Evolutionary conservation across 176 grass and related monocot genomes (phyloP), one percentile per base, ranked within the genome.

Genomic region (Lolium multiflorum): DNA sequence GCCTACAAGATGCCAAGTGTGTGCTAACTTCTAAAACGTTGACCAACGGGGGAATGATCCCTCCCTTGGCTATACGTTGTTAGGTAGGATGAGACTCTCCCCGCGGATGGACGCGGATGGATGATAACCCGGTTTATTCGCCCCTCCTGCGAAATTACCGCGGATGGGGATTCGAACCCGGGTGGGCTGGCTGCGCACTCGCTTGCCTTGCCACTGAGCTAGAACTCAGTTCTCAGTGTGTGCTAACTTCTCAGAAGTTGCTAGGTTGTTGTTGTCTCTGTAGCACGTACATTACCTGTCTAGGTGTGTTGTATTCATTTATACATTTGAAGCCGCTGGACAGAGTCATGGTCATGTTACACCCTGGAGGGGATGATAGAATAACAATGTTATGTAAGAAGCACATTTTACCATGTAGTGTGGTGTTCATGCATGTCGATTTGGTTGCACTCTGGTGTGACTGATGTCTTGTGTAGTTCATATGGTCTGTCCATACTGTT

Each of bases 211-310:
- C n/a, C n/a, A n/a, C n/a, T n/a, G n/a, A n/a, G n/a, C n/a, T n/a
- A n/a, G n/a, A n/a, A n/a, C n/a, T n/a, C n/a, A n/a, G n/a, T n/a
- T n/a, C n/a, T n/a, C n/a, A 46, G 8, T 37, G 43, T 68, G 43
- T 85, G 61, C 25, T 74, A 49, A 50, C 64, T 85, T 76, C 13
- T 69, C 15, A 80, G 87, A 75, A 57, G 66, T 74, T 84, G 55
- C 37, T 65, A 68, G 70, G 25, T 70, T 67, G 21, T 70, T 67
- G 21, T 25, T 76, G 57, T 76, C 22, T 74, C 48, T 43, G 68
- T 68, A 11, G 20, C 71, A 55, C 74, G 59, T 81, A 51, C 58
- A 50, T 76, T 25, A 59, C 21, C 38, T 24, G 61, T 65, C 43
- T 35, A 66, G 16, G 31, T 70, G 43, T 81, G 48, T 5, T 57